phyloP scores from a whole-genome alignment of 345 rosid species.

The Alliaria petiolata region DNA sequence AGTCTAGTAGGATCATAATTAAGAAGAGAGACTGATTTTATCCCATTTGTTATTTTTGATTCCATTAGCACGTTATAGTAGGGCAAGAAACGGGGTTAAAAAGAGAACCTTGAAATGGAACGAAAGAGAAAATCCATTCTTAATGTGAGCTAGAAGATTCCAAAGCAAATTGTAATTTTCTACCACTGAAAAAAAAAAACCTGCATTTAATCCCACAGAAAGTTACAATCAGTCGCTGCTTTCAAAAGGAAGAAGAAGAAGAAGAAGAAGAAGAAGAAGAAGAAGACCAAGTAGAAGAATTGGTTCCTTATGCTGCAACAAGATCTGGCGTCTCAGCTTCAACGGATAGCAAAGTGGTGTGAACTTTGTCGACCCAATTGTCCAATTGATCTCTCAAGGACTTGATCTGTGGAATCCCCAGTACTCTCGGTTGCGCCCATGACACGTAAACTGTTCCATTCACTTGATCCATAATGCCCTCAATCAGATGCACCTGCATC shows the following conservation, averaged over 20 bases:
- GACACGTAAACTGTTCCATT: slow-evolving; percentile 86
- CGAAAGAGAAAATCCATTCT: background rate
- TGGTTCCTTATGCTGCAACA: slow-evolving; percentile 35
- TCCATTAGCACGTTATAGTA: background rate
- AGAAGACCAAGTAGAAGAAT: background rate
- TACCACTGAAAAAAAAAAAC: slow-evolving; percentile 3
- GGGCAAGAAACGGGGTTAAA: background rate
- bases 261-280: background rate
- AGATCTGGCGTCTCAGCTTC: slow-evolving; percentile 99
- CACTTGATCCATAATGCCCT: slow-evolving; percentile 97
- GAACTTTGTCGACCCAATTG: slow-evolving; percentile 84
- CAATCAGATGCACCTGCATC: slow-evolving; percentile 91
- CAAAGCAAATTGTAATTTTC: slow-evolving; percentile 1
- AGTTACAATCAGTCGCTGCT: slow-evolving; percentile 18
- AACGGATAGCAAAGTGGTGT: slow-evolving; percentile 67
- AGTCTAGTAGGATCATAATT: too few species aligned
- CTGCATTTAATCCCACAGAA: slow-evolving; percentile 7
- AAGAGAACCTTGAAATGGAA: slow-evolving; percentile 5
- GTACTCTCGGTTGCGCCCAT: slow-evolving; percentile 99
- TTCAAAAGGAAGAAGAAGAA: background rate
- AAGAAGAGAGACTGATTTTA: too few species aligned
- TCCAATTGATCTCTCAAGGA: slow-evolving; percentile 84
- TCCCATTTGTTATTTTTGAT: background rate
- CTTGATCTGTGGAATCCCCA: slow-evolving; percentile 89
- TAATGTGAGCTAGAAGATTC: background rate